Percentiles rank a stretch among this genome's conserved stretches.
Conservation (phyloP, 2,329 filamentous ascomycete genomes). For the Claviceps sp. region DNA sequence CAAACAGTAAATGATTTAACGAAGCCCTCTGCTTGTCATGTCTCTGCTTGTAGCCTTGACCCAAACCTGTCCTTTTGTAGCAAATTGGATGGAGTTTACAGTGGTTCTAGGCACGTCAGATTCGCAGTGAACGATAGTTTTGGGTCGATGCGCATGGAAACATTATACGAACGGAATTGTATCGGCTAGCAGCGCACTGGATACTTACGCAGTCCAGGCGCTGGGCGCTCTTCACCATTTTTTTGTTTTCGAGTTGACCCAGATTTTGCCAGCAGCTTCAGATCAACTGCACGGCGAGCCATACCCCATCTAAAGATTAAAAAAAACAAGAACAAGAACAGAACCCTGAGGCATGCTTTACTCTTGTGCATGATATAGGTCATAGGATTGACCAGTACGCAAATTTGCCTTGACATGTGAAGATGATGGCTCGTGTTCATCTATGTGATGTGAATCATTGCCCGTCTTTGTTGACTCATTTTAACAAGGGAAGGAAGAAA, state of each 20-base stretch:
- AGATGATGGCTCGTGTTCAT: background rate
- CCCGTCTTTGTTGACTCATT: no score
- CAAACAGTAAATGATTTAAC: constrained; percentile 16
- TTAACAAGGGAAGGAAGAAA: no score
- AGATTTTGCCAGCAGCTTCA: constrained; percentile 17
- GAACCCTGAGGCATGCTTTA: constrained; percentile 21
- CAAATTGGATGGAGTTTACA: constrained; percentile 14
- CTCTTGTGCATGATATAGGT: background rate
- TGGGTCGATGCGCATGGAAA: constrained; percentile 27
- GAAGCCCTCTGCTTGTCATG: constrained; percentile 11
- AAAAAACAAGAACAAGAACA: constrained; percentile 22
- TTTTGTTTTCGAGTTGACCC: constrained; percentile 24
- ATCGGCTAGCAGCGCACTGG: constrained; percentile 25
- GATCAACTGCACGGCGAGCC: constrained; percentile 18
- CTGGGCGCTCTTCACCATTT: constrained; percentile 12
- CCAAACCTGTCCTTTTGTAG: constrained; percentile 11
- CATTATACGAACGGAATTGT: constrained; percentile 32
- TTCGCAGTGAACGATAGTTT: constrained; percentile 22
- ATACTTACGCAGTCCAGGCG: constrained; percentile 13
- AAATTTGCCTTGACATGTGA: background rate
- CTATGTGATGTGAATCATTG: no score
- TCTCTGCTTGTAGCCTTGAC: constrained; percentile 14
- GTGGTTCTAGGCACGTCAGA: constrained; percentile 22
- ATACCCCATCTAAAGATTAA: constrained; percentile 12
- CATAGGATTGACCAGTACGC: background rate